Evolutionary conservation across 2,329 filamentous ascomycete genomes (phyloP).

Genomic region (Phyllachora maydis): DNA sequence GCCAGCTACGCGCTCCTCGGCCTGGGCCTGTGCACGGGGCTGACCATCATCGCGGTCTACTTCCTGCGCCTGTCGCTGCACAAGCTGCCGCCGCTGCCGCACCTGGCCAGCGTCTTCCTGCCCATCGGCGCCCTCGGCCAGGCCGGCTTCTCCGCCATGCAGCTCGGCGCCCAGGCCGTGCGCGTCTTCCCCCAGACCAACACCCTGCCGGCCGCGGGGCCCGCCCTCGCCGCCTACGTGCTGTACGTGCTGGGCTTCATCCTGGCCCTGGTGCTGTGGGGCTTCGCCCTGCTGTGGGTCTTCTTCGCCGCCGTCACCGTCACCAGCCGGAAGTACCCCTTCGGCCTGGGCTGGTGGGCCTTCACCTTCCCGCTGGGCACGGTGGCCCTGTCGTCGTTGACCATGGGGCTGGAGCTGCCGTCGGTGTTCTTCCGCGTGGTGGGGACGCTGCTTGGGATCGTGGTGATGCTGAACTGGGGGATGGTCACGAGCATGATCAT

Average conservation of each 20-base stretch:
- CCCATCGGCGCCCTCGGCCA: slow-evolving; percentile 37
- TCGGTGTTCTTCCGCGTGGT: too few relatives aligned
- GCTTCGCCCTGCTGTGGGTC: slow-evolving; percentile 12
- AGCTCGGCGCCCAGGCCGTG: slow-evolving; percentile 17
- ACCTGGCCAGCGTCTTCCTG: slow-evolving; percentile 41
- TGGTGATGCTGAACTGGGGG: too few relatives aligned
- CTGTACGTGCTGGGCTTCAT: slow-evolving; percentile 30
- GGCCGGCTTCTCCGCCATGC: slow-evolving; percentile 30
- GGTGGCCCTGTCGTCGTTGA: too few relatives aligned
- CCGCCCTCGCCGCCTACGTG: slow-evolving; percentile 22
- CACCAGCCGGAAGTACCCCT: slow-evolving; percentile 14
- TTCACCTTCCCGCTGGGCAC: slow-evolving; percentile 16
- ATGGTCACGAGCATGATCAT: too few relatives aligned
- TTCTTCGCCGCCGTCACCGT: slow-evolving; percentile 11
- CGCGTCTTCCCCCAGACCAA: slow-evolving; percentile 10
- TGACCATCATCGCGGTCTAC: slow-evolving; percentile 44
- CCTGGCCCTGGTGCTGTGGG: slow-evolving; percentile 13
- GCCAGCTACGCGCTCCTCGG: slow-evolving; percentile 50
- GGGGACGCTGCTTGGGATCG: too few relatives aligned
- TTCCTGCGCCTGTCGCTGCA: slow-evolving; percentile 48
- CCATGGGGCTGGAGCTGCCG: too few relatives aligned
- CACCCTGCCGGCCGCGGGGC: slow-evolving; percentile 22
- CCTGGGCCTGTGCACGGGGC: slow-evolving; percentile 34
- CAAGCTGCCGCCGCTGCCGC: slow-evolving; percentile 42
- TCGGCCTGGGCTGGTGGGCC: slow-evolving; percentile 18